phyloP scores from a whole-genome alignment of 345 rosid genomes.

The Physaria fendleri region DNA sequence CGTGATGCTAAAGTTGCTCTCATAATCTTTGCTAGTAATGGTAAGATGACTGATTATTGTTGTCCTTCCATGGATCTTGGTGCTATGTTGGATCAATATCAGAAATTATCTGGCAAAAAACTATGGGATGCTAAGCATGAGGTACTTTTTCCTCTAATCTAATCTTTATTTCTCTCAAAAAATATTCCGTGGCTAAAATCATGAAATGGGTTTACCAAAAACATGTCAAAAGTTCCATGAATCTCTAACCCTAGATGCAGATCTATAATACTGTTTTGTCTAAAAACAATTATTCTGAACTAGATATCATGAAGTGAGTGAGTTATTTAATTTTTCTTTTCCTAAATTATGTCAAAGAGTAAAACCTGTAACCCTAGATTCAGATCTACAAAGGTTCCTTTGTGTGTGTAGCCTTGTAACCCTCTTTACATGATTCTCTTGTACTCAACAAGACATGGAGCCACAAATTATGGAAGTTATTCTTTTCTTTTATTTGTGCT shows the following conservation, averaged over 20 bases:
- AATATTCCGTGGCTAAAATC: constrained; percentile 16
- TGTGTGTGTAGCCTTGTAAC: constrained; percentile 20
- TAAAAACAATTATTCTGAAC: constrained; percentile 14
- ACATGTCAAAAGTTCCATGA: constrained; percentile 37
- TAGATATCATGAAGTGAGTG: constrained; percentile 30
- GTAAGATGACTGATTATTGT: constrained; percentile 60
- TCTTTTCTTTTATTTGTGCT: background rate
- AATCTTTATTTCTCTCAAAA: background rate
- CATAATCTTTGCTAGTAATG: constrained; percentile 54
- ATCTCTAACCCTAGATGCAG: constrained; percentile 43
- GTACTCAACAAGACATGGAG: constrained; percentile 21
- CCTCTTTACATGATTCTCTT: constrained; percentile 23
- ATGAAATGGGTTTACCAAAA: constrained; percentile 30
- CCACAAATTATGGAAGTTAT: constrained; percentile 32
- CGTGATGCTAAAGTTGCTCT: constrained; percentile 73
- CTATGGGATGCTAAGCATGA: constrained; percentile 97
- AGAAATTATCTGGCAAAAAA: constrained; percentile 66
- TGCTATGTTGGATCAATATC: constrained; percentile 73
- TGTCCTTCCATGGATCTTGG: constrained; percentile 57
- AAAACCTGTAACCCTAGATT: constrained; percentile 41
- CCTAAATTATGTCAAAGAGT: constrained; percentile 18
- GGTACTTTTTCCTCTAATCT: constrained; percentile 34
- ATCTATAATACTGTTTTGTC: constrained; percentile 41
- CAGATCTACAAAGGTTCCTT: constrained; percentile 21
- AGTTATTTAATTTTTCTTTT: constrained; percentile 18